Evolutionary conservation across 2,329 filamentous ascomycete species (phyloP), one percentile per base, ranked within the genome.

Genomic region (Elsinoe necatrix): DNA sequence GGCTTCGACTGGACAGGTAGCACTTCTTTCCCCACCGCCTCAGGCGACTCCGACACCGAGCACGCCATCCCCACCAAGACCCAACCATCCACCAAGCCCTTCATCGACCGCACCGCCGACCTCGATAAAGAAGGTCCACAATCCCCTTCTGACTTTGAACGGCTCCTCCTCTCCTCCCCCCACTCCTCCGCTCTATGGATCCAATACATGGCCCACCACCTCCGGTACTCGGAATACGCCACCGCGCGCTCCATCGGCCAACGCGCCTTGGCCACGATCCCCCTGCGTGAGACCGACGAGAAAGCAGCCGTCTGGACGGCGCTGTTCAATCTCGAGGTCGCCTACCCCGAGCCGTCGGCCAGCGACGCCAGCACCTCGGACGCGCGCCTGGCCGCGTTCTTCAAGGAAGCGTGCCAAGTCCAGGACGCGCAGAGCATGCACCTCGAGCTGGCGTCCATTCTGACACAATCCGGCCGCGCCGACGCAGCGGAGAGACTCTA

Each of bases 151-250:
- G 95, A 98, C 71, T 98, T 90, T 70, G 95, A 98, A 73, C 86
- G 93, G 63, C 83, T 96, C 21, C 81, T 98, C 41, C 82, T 98
- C 20, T 89, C 90, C 57, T 87, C 95, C 68, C 90, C 93, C 1
- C 90, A 97, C 73, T 92, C 88, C n/a, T 95, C 92, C 0, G 78
- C 86, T 60, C 80, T 97, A 25, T 98, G 93, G 93, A 88, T 96
- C 56, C 82, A 89, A 62, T 98, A 98, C 74, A 97, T 98, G 89
- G 90, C 91, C n/a, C 95, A 95, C 80, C 89, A 97, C 72, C 85
- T 96, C 71, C 86, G 95, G 68, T 81, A 95, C 54, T 89, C 89
- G 67, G 93, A 98, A 72, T 78, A 95, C 18, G 83, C 85, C 60
- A 93, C 90, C 72, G 91, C 93, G 11, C 84, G 92, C 50, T 87